Evolutionary conservation across 768 basidiomycete genomes (phyloP).

Genomic region (Russula lepida): DNA sequence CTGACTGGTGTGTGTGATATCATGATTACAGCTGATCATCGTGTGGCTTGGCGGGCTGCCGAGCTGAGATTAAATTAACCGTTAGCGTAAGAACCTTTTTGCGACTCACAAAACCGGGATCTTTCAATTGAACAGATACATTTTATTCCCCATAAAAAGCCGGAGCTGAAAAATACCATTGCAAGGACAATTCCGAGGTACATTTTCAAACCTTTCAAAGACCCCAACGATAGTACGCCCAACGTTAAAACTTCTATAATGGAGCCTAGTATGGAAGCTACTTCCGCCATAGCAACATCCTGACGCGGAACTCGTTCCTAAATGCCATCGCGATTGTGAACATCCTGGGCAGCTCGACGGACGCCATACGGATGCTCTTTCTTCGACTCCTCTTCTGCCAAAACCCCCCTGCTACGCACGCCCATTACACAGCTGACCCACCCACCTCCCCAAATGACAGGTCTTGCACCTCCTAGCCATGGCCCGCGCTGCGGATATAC

Average conservation of each 20-base stretch:
- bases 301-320: conserved; percentile 64
- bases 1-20: no score
- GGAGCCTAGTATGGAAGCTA: not conserved
- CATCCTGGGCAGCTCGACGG: conserved; percentile 82
- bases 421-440: not conserved
- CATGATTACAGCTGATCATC: no score
- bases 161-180: no score
- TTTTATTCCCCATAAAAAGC: no score
- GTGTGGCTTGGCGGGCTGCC: no score
- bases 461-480: conserved; percentile 80
- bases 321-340: conserved; percentile 79
- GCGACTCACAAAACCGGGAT: no score
- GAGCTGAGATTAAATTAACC: no score
- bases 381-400: no score
- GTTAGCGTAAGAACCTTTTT: no score
- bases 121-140: no score
- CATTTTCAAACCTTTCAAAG: no score
- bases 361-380: conserved; percentile 43
- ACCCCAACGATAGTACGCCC: conserved; percentile 66
- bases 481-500: conserved; percentile 72
- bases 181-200: no score
- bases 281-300: conserved; percentile 41
- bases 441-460: conserved; percentile 28
- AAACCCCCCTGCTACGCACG: not conserved
- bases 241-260: not conserved